Evolutionary conservation across 208 protist species (phyloP), one percentile per base, ranked within the genome.

Genomic region (Leishmania major): DNA sequence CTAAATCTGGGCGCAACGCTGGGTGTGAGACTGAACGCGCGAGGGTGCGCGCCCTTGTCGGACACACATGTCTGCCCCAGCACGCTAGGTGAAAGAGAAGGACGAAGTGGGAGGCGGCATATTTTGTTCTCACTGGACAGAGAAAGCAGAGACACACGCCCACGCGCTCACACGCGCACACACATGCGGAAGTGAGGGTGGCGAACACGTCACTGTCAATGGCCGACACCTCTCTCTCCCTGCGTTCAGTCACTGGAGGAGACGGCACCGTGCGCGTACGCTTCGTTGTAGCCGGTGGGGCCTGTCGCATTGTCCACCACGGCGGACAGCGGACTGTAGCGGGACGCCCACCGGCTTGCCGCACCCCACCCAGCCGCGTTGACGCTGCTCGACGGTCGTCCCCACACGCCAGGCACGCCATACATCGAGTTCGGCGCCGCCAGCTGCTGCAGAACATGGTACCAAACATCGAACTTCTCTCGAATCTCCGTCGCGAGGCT

Each of bases 401-500:
- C 85, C 85, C 86, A 90, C 43, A 92, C 70, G 28, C 81, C 86
- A 28, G 85, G 87, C 60, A 89, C 67, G 51, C 87, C 88, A 72
- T 80, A 81, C 10, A 51, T 55, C 49, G 82, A 43, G 72, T 92
- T 91, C 31, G 85, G 80, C 43, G 40, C 72, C 47, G 88, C 92
- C 35, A 97, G 79, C 51, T 90, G 84, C 77, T 85, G 53, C 75
- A 97, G 80, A 11, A 88, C 86, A 43, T 85, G 66, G 75, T 92
- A 94, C 92, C 94, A 97, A 53, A 94, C 55, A 79, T 97, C 90
- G 80, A 96, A 97, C 80, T 95, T 95, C 5, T 92, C 89, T 4
- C 88, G 84, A 49, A 91, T 74, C 85, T 97, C 92, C 8, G 92
- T 97, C 22, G 89, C 91, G 62, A 97, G 81, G 70, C 86, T 86